Conservation (phyloP, 768 basidiomycete genomes). For the Gautieria morchelliformis region DNA sequence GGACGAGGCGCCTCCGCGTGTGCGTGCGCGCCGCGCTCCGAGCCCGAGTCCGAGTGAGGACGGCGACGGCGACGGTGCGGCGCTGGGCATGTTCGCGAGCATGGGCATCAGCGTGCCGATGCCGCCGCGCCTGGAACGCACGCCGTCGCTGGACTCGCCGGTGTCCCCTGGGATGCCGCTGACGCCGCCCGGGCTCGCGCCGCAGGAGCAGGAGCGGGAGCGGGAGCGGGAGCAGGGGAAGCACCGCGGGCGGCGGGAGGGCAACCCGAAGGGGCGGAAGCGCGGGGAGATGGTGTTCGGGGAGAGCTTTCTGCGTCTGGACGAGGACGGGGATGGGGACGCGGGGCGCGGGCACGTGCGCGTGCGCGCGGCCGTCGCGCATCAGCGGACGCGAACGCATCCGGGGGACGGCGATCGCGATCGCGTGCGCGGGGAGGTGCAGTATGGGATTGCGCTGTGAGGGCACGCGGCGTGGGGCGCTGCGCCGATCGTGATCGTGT, state of each 20-base stretch:
- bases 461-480: too few species aligned
- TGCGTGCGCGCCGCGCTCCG: too few species aligned
- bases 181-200: not conserved
- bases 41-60: too few species aligned
- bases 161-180: not conserved
- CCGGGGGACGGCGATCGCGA: not conserved
- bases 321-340: not conserved
- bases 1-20: too few species aligned
- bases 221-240: too few species aligned
- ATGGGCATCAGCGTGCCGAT: too few species aligned
- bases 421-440: not conserved
- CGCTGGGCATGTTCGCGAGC: too few species aligned
- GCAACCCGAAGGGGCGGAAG: not conserved
- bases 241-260: not conserved
- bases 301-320: not conserved
- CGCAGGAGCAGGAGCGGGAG: not conserved
- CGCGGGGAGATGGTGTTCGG: not conserved
- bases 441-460: not conserved
- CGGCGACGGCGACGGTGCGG: too few species aligned
- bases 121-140: not conserved
- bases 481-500: too few species aligned
- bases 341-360: not conserved
- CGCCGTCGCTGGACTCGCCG: conserved; percentile 1
- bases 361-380: not conserved
- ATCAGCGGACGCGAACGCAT: not conserved